Evolutionary conservation across 2,329 filamentous ascomycete species (phyloP), one percentile per base, ranked within the genome.

Genomic region (Penicillium sumatraense): DNA sequence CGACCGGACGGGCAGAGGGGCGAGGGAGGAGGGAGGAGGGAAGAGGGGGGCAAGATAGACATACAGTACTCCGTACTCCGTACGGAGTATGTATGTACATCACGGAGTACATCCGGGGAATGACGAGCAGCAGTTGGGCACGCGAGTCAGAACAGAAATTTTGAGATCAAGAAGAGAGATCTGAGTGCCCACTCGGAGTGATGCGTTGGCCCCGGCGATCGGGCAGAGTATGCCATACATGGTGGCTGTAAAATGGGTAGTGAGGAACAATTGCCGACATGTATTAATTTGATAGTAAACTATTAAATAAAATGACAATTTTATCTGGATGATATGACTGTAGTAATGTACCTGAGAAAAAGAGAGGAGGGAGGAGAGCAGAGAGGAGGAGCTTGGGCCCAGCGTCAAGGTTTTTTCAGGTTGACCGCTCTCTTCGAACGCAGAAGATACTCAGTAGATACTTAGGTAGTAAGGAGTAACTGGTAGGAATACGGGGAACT

Each of bases 121-220:
- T 27, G 42, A 55, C 27, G 27, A 48, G 21, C 26, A 42, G 11
- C 14, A 47, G 13, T 14, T 48, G 11, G 44, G 18, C 42, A 20
- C 33, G 11, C 42, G 18, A 46, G 27, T 20, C 26, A 13, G 20
- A 18, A 48, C 16, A 8, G 29, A 20, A 13, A 26, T 9, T 38
- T 52, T 45, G 26, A 41, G 14, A 46, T 51, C 10, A 35, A 51
- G 53, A 36, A 42, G 16, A 13, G 47, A 56, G 42, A 51, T 51
- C 44, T 35, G 48, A 24, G 26, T 51, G 21, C n/a, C 24, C 42
- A 27, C 14, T 29, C 10, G 40, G 40, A 16, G 42, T 23, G 24
- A 27, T 49, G 31, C 24, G 42, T 20, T 47, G 26, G 41, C 40
- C 26, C n/a, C 47, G 16, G 36, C 42, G 38, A 18, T 48, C 16